Evolutionary conservation across 768 basidiomycete genomes (phyloP), one percentile per base, ranked within the genome.

Genomic region (Tulasnella sp.): DNA sequence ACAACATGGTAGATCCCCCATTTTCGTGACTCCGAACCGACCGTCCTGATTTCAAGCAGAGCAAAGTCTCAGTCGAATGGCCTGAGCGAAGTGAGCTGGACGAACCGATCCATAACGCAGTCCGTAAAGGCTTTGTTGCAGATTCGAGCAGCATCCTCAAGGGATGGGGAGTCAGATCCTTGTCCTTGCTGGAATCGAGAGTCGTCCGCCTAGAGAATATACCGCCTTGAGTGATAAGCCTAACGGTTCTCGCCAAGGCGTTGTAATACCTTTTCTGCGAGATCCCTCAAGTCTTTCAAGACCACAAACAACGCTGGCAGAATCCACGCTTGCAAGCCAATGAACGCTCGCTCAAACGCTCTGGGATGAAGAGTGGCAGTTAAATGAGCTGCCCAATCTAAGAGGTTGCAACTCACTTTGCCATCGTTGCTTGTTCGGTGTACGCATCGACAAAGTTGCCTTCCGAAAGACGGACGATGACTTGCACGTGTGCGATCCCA

Each of bases 1-100:
- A 95, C 95, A 16, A 97, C 87, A 77, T 94, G 92, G 81, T 98
- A 98, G 1, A 95, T 86, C 0, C 94, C 89, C 94, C 94, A 91
- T 82, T 92, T 92, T 76, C 94, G 83, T 42, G 90, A 90, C 79
- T 91, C 85, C 7, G 26, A 22, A 5, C 71, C 71, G 5, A 62
- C 39, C 36, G 71, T 62, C 39, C 71, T 70, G 32, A 34, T 6
- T 29, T 11, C 67, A 40, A 41, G n/a, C 14, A 1, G 17, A 41
- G n/a, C 19, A 19, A 32, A 5, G 64, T 7, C 12, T 65, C 16
- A 36, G 34, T n/a, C 32, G n/a, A 29, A 37, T 22, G n/a, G 19
- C 16, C 83, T 83, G 82, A 80, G 72, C n/a, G 40, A 17, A 36
- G 29, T 59, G 16, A 37, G 29, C 42, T 40, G 19, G 26, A 77